A percentile compares a stretch with the other conserved stretches of the same genome.
Conservation (phyloP, 2,329 filamentous ascomycete species). For the Fusarium globosum region DNA sequence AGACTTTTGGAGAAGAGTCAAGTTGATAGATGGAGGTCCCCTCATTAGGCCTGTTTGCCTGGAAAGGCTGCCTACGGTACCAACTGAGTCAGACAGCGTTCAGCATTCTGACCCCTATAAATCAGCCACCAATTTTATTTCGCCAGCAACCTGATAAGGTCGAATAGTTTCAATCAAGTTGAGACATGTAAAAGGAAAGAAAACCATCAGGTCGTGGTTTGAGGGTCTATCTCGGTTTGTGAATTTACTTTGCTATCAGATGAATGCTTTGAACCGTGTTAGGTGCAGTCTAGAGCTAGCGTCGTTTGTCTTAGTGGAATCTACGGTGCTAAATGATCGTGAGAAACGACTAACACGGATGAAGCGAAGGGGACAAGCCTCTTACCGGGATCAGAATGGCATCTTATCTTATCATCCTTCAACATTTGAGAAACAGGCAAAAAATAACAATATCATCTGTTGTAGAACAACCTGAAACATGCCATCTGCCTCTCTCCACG, state of each 20-base stretch:
- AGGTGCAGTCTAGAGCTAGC: neutral
- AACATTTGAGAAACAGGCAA: neutral
- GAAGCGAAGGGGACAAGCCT: neutral
- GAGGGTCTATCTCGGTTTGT: neutral
- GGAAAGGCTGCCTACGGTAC: too few relatives aligned
- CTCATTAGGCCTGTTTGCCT: too few relatives aligned
- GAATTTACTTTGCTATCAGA: neutral
- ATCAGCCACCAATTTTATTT: neutral
- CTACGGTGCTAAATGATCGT: neutral
- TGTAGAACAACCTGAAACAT: slow-evolving; percentile 38
- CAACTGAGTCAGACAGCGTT: neutral
- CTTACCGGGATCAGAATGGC: neutral
- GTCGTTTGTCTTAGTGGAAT: neutral
- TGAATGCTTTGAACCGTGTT: neutral
- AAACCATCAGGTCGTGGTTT: neutral
- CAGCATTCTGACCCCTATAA: neutral
- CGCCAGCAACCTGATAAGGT: neutral
- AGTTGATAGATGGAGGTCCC: neutral
- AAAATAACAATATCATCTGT: neutral
- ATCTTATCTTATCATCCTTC: neutral
- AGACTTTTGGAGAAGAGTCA: neutral
- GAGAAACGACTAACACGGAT: neutral
- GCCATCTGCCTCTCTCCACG: slow-evolving; percentile 37
- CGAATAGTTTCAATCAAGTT: neutral
- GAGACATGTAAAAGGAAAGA: neutral